These are phyloP conservation scores for Puccinia horiana DNA, from an alignment of 1,284 basidiomycete genomes.

Conservation along the genomic window DNA sequence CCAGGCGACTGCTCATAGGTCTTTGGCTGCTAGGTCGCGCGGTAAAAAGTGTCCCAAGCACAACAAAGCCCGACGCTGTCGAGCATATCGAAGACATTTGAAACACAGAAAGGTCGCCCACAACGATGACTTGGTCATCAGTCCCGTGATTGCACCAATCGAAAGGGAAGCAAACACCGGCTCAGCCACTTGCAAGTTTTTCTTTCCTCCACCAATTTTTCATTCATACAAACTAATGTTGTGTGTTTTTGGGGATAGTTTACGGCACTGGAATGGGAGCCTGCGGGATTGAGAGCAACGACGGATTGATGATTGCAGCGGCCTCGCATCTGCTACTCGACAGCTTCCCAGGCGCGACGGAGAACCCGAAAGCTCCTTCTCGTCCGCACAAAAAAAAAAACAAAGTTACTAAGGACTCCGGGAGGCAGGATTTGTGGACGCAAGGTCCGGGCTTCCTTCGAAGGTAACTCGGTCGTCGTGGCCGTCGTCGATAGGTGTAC, in stretches of 20 bases:
- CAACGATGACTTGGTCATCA: too few relatives aligned
- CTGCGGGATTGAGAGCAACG: slow-evolving; percentile 67
- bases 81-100: too few relatives aligned
- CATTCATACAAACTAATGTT: neutral
- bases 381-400: too few relatives aligned
- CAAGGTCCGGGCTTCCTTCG: slow-evolving; percentile 34
- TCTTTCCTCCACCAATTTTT: neutral
- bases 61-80: too few relatives aligned
- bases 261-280: slow-evolving; percentile 69
- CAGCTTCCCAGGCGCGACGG: slow-evolving; percentile 61
- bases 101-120: too few relatives aligned
- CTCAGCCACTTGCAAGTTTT: neutral
- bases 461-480: slow-evolving; percentile 64
- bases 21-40: too few relatives aligned
- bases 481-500: slow-evolving; percentile 67
- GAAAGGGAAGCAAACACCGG: too few relatives aligned
- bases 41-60: too few relatives aligned
- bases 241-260: slow-evolving; percentile 28
- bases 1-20: too few relatives aligned
- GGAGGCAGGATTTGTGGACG: slow-evolving; percentile 29
- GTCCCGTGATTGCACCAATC: too few relatives aligned
- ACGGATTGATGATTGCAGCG: slow-evolving; percentile 67
- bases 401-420: too few relatives aligned
- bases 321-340: slow-evolving; percentile 68
- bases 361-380: slow-evolving; percentile 64